Conservation (phyloP, 441 rosid species). For the Biscutella auriculata region DNA sequence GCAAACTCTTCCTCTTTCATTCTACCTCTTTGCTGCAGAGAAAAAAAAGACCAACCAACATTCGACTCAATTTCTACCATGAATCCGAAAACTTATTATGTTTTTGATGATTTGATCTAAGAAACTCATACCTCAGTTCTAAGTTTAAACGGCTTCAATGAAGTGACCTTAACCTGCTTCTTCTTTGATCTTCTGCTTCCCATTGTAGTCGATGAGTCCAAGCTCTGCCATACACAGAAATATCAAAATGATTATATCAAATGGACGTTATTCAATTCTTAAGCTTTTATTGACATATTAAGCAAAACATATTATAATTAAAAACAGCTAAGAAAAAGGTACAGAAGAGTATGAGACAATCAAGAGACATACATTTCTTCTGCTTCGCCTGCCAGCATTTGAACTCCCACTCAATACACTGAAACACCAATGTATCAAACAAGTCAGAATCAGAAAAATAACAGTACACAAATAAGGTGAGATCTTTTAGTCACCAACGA, state of each 20-base stretch:
- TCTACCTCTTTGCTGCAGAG: constrained; percentile 70
- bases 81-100: not conserved
- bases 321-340: not conserved
- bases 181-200: constrained; percentile 66
- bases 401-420: constrained; percentile 58
- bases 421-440: constrained; percentile 5
- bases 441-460: constrained; percentile 1
- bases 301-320: not conserved
- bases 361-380: constrained; percentile 49
- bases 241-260: not conserved
- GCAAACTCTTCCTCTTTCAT: constrained; percentile 72
- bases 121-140: constrained; percentile 68
- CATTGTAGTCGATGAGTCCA: constrained; percentile 52
- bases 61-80: not conserved
- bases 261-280: not conserved
- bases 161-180: constrained; percentile 53
- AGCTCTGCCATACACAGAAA: constrained; percentile 40
- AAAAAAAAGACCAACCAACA: constrained; percentile 8
- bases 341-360: not conserved
- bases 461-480: not conserved
- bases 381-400: constrained; percentile 62
- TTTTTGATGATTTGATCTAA: not conserved
- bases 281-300: not conserved
- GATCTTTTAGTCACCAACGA: not conserved
- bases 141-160: constrained; percentile 67